These are phyloP conservation scores for Cryptococcus maquisensis DNA, from an alignment of 1,284 basidiomycete species.

Conservation along the genomic window DNA sequence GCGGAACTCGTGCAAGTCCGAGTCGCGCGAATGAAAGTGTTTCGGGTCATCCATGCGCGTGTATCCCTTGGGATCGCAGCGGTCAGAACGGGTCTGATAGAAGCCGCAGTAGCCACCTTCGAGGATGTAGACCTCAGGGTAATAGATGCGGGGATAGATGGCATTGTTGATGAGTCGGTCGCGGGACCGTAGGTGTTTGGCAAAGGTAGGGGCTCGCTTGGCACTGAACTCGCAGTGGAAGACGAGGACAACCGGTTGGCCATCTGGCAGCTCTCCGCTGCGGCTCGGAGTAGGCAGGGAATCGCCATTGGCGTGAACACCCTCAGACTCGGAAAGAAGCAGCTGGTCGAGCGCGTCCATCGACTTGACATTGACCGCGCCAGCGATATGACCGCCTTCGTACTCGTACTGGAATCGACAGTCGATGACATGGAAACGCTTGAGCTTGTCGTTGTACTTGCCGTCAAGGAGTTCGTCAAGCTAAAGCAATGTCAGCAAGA, in stretches of 20 bases:
- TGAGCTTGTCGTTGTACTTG: slow-evolving; percentile 61
- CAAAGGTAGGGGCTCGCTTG: slow-evolving; percentile 92
- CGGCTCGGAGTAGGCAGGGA: slow-evolving; percentile 68
- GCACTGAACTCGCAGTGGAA: slow-evolving; percentile 99
- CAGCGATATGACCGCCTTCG: slow-evolving; percentile 84
- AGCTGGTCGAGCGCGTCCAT: slow-evolving; percentile 73
- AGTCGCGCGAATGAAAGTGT: slow-evolving; percentile 69
- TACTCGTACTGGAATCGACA: slow-evolving; percentile 98
- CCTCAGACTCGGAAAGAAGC: slow-evolving; percentile 58
- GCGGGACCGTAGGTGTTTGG: slow-evolving; percentile 83
- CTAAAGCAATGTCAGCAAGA: slow-evolving; percentile 49
- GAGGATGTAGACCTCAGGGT: slow-evolving; percentile 94
- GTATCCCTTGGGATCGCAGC: slow-evolving; percentile 78
- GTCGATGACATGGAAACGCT: slow-evolving; percentile 77
- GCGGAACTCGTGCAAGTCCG: slow-evolving; percentile 87
- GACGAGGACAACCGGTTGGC: slow-evolving; percentile 76
- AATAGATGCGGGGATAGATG: slow-evolving; percentile 87
- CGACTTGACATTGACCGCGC: slow-evolving; percentile 90
- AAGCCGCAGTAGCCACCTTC: slow-evolving; percentile 93
- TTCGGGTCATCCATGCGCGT: slow-evolving; percentile 91
- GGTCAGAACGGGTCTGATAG: slow-evolving; percentile 53
- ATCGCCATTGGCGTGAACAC: slow-evolving; percentile 47
- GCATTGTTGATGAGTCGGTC: slow-evolving; percentile 84
- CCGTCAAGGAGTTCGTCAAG: slow-evolving; percentile 72
- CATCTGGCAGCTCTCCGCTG: slow-evolving; percentile 62